These are phyloP conservation scores for Zygosaccharomyces pseudobailii DNA, from an alignment of 1,139 yeast species.

Conservation along the genomic window DNA sequence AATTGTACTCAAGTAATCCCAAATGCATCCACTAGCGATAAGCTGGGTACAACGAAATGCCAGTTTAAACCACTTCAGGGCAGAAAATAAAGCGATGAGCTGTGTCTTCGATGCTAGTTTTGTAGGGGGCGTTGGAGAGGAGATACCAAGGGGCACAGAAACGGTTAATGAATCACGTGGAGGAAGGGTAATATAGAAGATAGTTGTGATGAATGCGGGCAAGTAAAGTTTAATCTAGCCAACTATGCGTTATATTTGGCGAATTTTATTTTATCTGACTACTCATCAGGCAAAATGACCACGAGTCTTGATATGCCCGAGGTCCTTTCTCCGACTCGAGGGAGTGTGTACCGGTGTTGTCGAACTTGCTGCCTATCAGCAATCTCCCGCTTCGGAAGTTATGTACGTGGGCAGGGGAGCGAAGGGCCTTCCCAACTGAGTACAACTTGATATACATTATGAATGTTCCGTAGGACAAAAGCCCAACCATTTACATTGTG, in stretches of 20 bases:
- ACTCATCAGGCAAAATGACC: too few relatives aligned
- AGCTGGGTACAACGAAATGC: background rate
- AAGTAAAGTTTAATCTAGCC: background rate
- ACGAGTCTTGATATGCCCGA: too few relatives aligned
- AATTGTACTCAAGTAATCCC: background rate
- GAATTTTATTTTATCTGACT: too few relatives aligned
- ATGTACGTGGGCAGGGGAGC: too few relatives aligned
- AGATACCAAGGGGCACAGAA: constrained; percentile 2
- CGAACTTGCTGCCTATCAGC: too few relatives aligned
- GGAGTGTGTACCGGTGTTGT: too few relatives aligned
- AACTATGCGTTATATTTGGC: background rate
- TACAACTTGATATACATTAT: too few relatives aligned
- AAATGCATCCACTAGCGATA: background rate
- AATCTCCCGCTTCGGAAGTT: too few relatives aligned
- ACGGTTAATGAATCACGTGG: background rate
- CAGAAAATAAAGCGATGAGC: background rate
- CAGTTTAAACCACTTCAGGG: background rate
- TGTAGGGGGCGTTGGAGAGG: background rate
- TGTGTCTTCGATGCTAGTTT: background rate
- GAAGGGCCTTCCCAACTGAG: too few relatives aligned
- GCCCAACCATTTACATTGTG: too few relatives aligned
- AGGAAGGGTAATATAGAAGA: background rate
- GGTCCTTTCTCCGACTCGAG: too few relatives aligned
- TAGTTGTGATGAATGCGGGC: background rate
- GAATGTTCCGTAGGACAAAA: too few relatives aligned